Conservation (phyloP, 805 yeast species). For the Cyberlindnera nakhonratchasimensis region DNA sequence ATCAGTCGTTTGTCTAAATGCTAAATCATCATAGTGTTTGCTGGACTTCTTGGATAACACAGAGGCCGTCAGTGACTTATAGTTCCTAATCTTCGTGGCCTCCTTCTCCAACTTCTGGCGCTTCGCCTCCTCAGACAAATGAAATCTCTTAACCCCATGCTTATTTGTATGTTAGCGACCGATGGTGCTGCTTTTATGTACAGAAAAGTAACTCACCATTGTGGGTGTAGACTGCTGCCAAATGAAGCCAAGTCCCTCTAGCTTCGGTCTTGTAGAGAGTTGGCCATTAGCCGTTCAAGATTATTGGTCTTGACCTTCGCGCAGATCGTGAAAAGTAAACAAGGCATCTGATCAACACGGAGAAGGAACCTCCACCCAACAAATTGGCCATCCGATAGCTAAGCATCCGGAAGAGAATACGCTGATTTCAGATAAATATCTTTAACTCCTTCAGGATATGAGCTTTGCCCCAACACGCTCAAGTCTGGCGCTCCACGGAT, state of each 20-base stretch:
- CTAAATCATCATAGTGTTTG: slow-evolving; percentile 32
- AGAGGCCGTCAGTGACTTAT: slow-evolving; percentile 42
- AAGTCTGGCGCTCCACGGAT: slow-evolving; percentile 57
- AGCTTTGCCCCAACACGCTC: slow-evolving; percentile 31
- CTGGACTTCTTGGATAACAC: slow-evolving; percentile 38
- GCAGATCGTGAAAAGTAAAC: not conserved
- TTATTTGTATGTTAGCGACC: slow-evolving; percentile 20
- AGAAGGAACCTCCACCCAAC: not conserved
- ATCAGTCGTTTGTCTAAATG: slow-evolving; percentile 52
- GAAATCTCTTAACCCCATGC: slow-evolving; percentile 73
- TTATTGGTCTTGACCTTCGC: not conserved
- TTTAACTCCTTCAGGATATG: no score
- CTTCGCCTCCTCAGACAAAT: slow-evolving; percentile 52
- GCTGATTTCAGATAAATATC: no score
- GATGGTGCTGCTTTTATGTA: not conserved
- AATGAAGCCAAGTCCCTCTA: no score
- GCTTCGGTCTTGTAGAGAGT: no score
- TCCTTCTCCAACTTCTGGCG: slow-evolving; percentile 54
- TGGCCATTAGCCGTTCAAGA: not conserved
- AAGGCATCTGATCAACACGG: not conserved
- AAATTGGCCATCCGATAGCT: no score
- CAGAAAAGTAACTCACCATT: not conserved
- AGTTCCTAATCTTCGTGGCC: slow-evolving; percentile 53
- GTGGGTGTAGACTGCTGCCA: no score
- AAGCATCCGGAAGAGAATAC: no score